Conservation (phyloP, 177 flowering plant species). For the Vitis hybrid region DNA sequence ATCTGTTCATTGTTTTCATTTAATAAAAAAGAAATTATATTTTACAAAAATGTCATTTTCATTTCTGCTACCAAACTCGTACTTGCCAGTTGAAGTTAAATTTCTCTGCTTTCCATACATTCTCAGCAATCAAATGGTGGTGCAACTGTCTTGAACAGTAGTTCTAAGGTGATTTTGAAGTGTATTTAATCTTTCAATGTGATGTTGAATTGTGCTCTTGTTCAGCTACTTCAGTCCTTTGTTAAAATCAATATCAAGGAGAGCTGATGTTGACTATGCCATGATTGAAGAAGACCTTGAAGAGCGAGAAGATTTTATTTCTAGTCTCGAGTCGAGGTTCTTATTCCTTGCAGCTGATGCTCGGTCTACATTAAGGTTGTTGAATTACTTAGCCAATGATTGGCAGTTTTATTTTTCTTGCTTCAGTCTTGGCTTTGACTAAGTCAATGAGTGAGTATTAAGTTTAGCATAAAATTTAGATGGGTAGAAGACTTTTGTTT, state of each 20-base stretch:
- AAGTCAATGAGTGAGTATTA: background rate
- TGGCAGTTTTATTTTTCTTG: background rate
- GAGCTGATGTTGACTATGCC: slow-evolving; percentile 42
- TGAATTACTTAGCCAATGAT: background rate
- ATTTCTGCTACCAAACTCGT: too few relatives aligned
- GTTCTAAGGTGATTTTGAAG: background rate
- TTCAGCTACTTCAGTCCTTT: slow-evolving; percentile 91
- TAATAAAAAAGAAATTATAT: too few relatives aligned
- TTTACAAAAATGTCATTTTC: too few relatives aligned
- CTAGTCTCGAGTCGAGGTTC: slow-evolving; percentile 72
- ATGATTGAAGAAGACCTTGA: slow-evolving; percentile 63
- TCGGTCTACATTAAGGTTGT: slow-evolving; percentile 77
- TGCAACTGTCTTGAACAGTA: background rate
- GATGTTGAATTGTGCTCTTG: slow-evolving; percentile 2
- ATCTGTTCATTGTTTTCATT: too few relatives aligned
- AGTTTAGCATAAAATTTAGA: background rate
- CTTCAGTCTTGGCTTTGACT: background rate
- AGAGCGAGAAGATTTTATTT: slow-evolving; percentile 60
- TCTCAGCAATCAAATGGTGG: background rate
- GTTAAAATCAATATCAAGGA: slow-evolving; percentile 58
- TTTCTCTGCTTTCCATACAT: too few relatives aligned
- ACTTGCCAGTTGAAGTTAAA: too few relatives aligned
- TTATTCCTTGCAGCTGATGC: slow-evolving; percentile 96
- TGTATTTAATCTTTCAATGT: background rate
- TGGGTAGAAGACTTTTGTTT: background rate